Evolutionary conservation across 331 rosid species (phyloP), one percentile per base, ranked within the genome.

Genomic region (Rhamnella rubrinervis): DNA sequence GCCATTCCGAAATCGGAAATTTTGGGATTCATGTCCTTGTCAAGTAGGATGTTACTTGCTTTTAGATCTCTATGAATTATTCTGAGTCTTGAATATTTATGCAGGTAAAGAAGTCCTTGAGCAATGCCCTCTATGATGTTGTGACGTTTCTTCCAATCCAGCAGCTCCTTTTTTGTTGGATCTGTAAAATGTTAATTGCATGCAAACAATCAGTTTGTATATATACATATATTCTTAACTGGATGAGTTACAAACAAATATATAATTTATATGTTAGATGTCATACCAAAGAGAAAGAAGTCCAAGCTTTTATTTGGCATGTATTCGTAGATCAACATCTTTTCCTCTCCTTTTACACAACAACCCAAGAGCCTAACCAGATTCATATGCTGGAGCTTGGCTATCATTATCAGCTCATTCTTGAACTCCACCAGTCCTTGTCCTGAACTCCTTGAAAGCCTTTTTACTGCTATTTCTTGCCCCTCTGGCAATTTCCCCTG

Each of bases 361-460:
- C 41, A 68, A 10, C 64, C 63, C 55, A 56, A 56, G 15, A 68
- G 55, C 25, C 63, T 68, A 68, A 68, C 72, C 21, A 68, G 63
- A 56, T 68, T 68, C 23, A 25, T 59, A 25, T 59, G 75, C 6
- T 70, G 75, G 49, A 70, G 67, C 28, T 25, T 59, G 14, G 66
- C 67, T 20, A 70, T 70, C 13, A 70, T 28, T 46, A 59, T 26
- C 10, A 66, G 47, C 71, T 69, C 65, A 25, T 69, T 69, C 73
- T 57, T 69, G 13, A 57, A 57, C 73, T 69, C 65, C 25, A 21
- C 12, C 13, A 69, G 17, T 44, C 59, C 59, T 51, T 51, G 71
- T 18, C 60, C 49, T 2, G 46, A 51, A 18, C 46, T 52, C 56
- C 3, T 66, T 8, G 31, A 52, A 17, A 50, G 47, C 11, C 31